phyloP scores from a whole-genome alignment of 2,329 filamentous ascomycete genomes.

The Sporothrix dimorphospora region DNA sequence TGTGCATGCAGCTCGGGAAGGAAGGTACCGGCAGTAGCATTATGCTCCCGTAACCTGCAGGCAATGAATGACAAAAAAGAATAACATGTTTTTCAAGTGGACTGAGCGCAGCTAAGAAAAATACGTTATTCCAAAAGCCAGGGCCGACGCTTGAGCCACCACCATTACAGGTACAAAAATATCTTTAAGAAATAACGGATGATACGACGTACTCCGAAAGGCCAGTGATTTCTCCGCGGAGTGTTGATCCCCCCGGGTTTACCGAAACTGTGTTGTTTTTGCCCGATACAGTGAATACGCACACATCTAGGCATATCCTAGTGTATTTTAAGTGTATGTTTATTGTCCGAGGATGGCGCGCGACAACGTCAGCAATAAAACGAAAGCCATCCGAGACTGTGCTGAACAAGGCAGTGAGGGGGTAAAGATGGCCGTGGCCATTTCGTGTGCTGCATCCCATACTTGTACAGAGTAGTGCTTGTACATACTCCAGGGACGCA shows the following conservation, averaged over 20 bases:
- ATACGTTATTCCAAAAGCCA: not conserved
- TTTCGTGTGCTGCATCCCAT: not conserved
- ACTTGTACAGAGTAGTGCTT: too few species aligned
- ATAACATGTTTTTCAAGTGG: not conserved
- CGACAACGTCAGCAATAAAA: not conserved
- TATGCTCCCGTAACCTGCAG: not conserved
- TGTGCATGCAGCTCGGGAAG: conserved; percentile 27
- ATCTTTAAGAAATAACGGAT: not conserved
- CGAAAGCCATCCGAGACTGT: not conserved
- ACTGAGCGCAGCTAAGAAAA: not conserved
- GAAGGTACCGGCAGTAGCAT: conserved; percentile 19
- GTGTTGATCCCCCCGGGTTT: not conserved
- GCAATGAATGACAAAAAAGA: not conserved
- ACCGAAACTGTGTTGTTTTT: too few species aligned
- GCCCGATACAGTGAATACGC: not conserved
- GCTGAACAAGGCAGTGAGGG: not conserved
- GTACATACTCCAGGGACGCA: too few species aligned
- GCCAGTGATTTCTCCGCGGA: not conserved
- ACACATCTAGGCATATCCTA: not conserved
- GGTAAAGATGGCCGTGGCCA: not conserved
- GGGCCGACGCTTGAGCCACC: not conserved
- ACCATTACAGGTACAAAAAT: not conserved
- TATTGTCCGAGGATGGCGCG: too few species aligned
- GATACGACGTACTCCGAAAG: too few species aligned
- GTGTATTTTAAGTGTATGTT: not conserved